Base-by-base conservation (phyloP, 2,329 filamentous ascomycete species). In the Pseudocercospora crystallina region DNA sequence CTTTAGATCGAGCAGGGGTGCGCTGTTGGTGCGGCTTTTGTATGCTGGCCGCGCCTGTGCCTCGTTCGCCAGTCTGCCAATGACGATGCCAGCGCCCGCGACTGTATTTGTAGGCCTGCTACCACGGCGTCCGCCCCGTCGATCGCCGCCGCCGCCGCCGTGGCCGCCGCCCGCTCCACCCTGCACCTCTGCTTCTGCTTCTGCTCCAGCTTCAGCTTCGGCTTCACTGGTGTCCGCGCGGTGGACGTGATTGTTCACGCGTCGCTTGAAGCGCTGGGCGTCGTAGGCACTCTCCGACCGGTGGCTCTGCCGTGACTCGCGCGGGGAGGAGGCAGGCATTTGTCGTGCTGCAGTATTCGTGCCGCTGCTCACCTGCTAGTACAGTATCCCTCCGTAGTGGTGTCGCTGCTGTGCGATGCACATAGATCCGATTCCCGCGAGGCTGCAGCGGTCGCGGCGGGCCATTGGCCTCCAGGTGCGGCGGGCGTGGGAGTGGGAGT, bases 181-280 rank as follows among this genome's bases (percentile, higher is more conserved):
- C 52, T 43, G 26, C 44, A 39, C 45, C 37, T 49, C 35, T 47
- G 11, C 26, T 48, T 47, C 42, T 14, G 33, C 17, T 26, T 49
- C 35, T 47, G 11, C 26, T 48, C 46, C 42, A 10, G 33, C 17
- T 26, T 26, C 20, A 26, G 20, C 20, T 26, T 26, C 20, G 20
- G 20, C 20, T 26, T 26, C 20, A 26, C 20, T 26, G 20, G 20
- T 26, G 20, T 26, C 20, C 20, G 20, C 20, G 20, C 20, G 20
- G 20, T 7, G 20, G 20, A 26, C 20, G 7, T 26, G 20, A 26
- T 7, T 26, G 20, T 26, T 26, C 20, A 26, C 20, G 20, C 46
- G 48, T 15, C 57, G 47, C 39, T 56, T 48, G 29, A 38, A 38
- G 31, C 48, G 56, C 45, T 52, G 51, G 33, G 44, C 29, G 15